Conservation (phyloP, 2,329 filamentous ascomycete genomes). For the Thielaviopsis musarum region DNA sequence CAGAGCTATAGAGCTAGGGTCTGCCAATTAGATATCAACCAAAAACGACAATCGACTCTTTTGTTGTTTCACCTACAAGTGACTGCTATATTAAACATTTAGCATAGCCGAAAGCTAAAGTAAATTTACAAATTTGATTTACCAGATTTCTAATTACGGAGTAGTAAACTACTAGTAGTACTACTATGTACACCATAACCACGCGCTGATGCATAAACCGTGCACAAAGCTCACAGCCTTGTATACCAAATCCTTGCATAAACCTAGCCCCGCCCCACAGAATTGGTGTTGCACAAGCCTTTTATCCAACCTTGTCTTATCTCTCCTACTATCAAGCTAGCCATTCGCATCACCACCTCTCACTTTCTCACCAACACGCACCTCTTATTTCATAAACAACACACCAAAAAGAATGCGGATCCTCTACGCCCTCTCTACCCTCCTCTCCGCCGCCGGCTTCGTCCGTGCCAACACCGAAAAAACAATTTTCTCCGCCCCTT, state of each 20-base stretch:
- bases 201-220: background rate
- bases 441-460: slow-evolving; percentile 9
- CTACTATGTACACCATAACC: too few relatives aligned
- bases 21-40: too few relatives aligned
- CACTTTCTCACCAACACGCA: background rate
- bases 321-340: background rate
- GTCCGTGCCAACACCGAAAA: slow-evolving; percentile 70
- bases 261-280: background rate
- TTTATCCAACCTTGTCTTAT: background rate
- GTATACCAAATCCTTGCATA: background rate
- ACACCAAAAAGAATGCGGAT: slow-evolving; percentile 1
- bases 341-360: background rate
- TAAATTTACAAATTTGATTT: too few relatives aligned
- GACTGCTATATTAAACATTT: too few relatives aligned
- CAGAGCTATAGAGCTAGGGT: too few relatives aligned
- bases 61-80: too few relatives aligned
- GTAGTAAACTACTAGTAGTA: too few relatives aligned
- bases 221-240: background rate
- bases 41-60: too few relatives aligned
- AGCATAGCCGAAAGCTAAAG: too few relatives aligned
- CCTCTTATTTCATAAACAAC: background rate
- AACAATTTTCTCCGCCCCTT: slow-evolving; percentile 65
- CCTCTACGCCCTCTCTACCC: slow-evolving; percentile 4
- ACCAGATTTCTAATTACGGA: too few relatives aligned
- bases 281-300: background rate